Evolutionary conservation across 768 basidiomycete genomes (phyloP), one percentile per base, ranked within the genome.

Genomic region (Sporobolomyces pararoseus): DNA sequence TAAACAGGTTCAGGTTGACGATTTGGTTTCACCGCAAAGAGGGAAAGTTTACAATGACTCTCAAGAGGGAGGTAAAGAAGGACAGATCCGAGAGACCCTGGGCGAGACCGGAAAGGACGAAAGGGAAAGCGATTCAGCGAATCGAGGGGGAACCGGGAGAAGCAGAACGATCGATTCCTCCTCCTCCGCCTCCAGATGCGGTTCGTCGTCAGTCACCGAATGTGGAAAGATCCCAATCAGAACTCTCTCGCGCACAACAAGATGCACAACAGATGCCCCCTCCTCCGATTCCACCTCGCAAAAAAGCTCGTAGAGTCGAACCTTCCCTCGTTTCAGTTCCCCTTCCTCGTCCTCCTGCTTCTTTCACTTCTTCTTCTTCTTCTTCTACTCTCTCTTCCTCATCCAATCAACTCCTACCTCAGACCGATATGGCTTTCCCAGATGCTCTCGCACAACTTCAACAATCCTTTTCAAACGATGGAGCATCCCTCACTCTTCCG

Each of bases 261-360:
- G 59, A 47, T 25, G 49, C 57, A 4, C 58, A 60, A 44, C 53
- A 62, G 31, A 70, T 70, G 69, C 69, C 69, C 6, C 69, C 69
- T 0, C 69, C 69, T 5, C 69, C 69, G 0, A 35, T 70, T 0
- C 69, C 69, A 1, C 44, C 63, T 6, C 58, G 64, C 23, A 70
- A 70, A 25, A 65, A 61, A 55, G 59, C 64, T 42, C 69, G 69
- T 12, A 63, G 69, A 9, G 64, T 70, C 47, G 69, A 70, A 39
- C 69, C 69, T 19, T 55, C 47, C 19, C 69, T 70, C 53, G 49
- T 70, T n/a, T 65, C 69, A 4, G 51, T 59, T 4, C 7, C 31
- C 2, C 59, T 37, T 5, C 17, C 46, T 5, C 53, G 55, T 21
- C 14, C 27, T 23, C 13, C 51, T 1, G 1, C 55, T 16, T 2